Percentiles rank a stretch among this genome's conserved stretches.
Evolutionary conservation across 208 protist species (phyloP).

Genomic region (Eutreptiella sp.): DNA sequence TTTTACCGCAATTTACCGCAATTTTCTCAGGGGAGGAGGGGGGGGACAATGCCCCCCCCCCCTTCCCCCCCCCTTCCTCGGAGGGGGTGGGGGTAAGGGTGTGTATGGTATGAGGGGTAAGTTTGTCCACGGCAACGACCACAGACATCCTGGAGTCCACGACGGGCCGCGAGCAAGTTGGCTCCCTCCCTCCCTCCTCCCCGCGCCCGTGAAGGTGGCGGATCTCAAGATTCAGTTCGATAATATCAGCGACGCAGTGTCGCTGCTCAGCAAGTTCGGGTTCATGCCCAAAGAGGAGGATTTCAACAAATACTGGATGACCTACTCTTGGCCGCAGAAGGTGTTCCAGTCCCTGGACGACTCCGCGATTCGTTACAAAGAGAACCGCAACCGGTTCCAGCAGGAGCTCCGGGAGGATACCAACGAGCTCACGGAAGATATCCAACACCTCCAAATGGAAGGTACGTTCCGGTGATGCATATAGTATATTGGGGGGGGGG

Average conservation of each 20-base stretch:
- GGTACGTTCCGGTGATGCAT: too few relatives aligned
- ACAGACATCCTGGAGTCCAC: too few relatives aligned
- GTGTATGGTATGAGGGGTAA: too few relatives aligned
- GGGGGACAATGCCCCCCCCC: too few relatives aligned
- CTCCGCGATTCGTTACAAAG: slow-evolving; percentile 74
- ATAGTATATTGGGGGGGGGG: too few relatives aligned
- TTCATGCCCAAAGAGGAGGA: slow-evolving; percentile 61
- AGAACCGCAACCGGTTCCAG: slow-evolving; percentile 77
- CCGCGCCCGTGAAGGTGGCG: slow-evolving; percentile 60
- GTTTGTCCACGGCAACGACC: too few relatives aligned
- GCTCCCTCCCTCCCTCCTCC: too few relatives aligned
- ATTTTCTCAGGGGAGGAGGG: too few relatives aligned
- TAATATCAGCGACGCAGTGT: slow-evolving; percentile 61
- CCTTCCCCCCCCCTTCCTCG: too few relatives aligned
- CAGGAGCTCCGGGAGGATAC: slow-evolving; percentile 74
- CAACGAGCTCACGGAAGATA: slow-evolving; percentile 66
- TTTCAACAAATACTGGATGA: slow-evolving; percentile 73
- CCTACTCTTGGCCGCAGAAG: slow-evolving; percentile 78
- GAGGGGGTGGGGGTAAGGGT: too few relatives aligned
- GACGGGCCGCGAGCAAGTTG: too few relatives aligned
- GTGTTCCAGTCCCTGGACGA: slow-evolving; percentile 76
- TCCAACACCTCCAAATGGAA: slow-evolving; percentile 62
- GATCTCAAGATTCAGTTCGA: slow-evolving; percentile 59
- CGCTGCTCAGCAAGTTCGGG: slow-evolving; percentile 67
- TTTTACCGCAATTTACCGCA: too few relatives aligned